These are phyloP conservation scores for Daucus carota DNA, from an alignment of 129 eudicot species.

Conservation along the genomic window DH1_v3.0 NC_030383.2:6078001-6078500, in stretches of 20 bases:
- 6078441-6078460: background rate
- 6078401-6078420: background rate
- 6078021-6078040: conserved; percentile 55
- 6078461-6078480: background rate
- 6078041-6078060: conserved; percentile 80
- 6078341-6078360: background rate
- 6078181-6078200: conserved; percentile 45
- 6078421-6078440: background rate
- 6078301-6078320: conserved; percentile 46
- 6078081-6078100: conserved; percentile 39
- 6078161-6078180: conserved; percentile 72
- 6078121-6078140: conserved; percentile 45
- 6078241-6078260: conserved; percentile 34
- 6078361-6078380: background rate
- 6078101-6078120: conserved; percentile 36
- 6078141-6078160: conserved; percentile 60
- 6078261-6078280: conserved; percentile 19
- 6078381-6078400: background rate
- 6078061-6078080: conserved; percentile 60
- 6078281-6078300: conserved; percentile 61
- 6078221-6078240: conserved; percentile 39
- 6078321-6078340: conserved; percentile 5
- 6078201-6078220: conserved; percentile 37
- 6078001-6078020: conserved; percentile 72
- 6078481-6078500: background rate